Evolutionary conservation across 2,329 filamentous ascomycete genomes (phyloP).

Genomic region (Alternaria atra): DNA sequence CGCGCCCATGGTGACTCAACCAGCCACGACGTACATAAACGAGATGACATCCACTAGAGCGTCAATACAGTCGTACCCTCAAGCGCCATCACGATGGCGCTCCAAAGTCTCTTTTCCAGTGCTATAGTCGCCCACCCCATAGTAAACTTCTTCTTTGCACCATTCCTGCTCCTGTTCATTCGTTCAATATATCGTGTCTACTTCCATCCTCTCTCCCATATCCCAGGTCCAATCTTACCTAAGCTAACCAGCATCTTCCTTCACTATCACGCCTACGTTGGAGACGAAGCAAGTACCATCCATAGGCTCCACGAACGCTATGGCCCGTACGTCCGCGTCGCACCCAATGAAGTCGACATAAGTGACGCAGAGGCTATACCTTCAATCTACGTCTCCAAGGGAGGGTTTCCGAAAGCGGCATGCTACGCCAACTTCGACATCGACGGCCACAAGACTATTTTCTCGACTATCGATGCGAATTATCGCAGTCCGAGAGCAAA

Average conservation of each 20-base stretch:
- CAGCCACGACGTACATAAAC: conserved; percentile 15
- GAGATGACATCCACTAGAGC: background rate
- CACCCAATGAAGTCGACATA: conserved; percentile 40
- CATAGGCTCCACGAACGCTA: conserved; percentile 33
- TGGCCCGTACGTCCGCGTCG: conserved; percentile 36
- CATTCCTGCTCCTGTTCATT: conserved; percentile 19
- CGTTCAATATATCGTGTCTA: conserved; percentile 34
- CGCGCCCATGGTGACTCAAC: conserved; percentile 17
- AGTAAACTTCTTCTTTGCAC: conserved; percentile 1
- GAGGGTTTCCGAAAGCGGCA: conserved; percentile 63
- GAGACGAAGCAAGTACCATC: conserved; percentile 35
- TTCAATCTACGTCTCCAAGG: conserved; percentile 61
- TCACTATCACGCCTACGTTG: conserved; percentile 40
- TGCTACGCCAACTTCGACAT: conserved; percentile 67
- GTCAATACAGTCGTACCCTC: background rate
- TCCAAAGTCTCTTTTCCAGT: conserved; percentile 10
- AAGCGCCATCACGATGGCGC: conserved; percentile 12
- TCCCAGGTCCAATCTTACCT: conserved; percentile 36
- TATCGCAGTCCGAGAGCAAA: conserved; percentile 59
- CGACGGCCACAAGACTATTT: conserved; percentile 64
- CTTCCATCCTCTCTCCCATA: conserved; percentile 33
- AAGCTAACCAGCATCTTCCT: conserved; percentile 38
- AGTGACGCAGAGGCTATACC: conserved; percentile 52
- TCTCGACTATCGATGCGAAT: conserved; percentile 56
- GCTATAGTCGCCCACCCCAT: conserved; percentile 11